phyloP scores from a whole-genome alignment of 2,329 filamentous ascomycete species.

The Aspergillus texensis region DNA sequence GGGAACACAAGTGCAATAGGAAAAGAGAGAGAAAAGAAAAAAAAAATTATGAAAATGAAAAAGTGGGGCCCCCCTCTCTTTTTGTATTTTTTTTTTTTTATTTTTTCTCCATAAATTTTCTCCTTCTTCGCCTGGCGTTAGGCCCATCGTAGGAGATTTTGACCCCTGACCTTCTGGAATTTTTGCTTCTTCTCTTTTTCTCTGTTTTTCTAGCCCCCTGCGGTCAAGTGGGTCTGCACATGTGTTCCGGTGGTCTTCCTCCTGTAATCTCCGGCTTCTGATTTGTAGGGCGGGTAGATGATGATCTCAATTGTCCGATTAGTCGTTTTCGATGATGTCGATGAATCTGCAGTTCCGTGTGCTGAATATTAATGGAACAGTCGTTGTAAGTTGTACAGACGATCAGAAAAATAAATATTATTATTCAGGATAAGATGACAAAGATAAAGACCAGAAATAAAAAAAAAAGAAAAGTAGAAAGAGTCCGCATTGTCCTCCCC shows the following conservation, averaged over 20 bases:
- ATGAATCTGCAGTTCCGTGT: slow-evolving; percentile 12
- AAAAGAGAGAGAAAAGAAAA: neutral
- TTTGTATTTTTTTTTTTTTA: neutral
- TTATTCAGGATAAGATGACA: no score
- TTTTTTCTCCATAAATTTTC: neutral
- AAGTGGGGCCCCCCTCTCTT: slow-evolving; percentile 12
- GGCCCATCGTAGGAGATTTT: slow-evolving; percentile 1
- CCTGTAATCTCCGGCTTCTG: slow-evolving; percentile 26
- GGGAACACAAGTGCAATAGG: neutral
- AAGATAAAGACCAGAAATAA: no score
- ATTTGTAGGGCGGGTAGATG: slow-evolving; percentile 24
- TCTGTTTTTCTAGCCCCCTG: slow-evolving; percentile 12
- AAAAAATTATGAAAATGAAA: neutral
- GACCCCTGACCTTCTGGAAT: slow-evolving; percentile 28
- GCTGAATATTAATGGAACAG: neutral
- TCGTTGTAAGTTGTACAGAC: no score
- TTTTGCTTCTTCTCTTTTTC: slow-evolving; percentile 19
- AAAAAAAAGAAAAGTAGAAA: neutral
- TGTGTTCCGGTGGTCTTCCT: slow-evolving; percentile 21
- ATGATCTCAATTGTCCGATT: slow-evolving; percentile 23
- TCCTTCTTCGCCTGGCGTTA: neutral
- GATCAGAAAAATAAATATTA: no score
- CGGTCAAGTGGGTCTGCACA: slow-evolving; percentile 22
- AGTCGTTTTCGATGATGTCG: slow-evolving; percentile 17
- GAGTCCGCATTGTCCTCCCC: neutral